Evolutionary conservation across 352 stramenopile genomes (phyloP).

Genomic region (Phytopythium montanum): DNA sequence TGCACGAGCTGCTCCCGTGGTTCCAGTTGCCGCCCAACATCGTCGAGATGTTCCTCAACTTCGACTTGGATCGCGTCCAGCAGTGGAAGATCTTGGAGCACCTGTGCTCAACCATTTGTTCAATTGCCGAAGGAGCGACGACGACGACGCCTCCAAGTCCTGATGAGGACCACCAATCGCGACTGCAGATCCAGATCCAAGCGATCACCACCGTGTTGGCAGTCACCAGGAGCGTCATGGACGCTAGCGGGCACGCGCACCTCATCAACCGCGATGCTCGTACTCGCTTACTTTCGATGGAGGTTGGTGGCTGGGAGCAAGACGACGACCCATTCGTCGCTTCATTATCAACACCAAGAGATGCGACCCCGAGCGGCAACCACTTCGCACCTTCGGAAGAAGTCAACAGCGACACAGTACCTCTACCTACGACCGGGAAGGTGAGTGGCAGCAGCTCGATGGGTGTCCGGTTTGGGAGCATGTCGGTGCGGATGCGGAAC

Average conservation of each 20-base stretch:
- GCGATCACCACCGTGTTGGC: conserved; percentile 72
- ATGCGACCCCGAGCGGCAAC: background rate
- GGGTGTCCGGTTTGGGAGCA: conserved; percentile 38
- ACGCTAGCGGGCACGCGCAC: conserved; percentile 80
- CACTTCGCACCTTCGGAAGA: background rate
- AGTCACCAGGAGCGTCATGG: conserved; percentile 82
- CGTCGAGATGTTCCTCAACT: conserved; percentile 87
- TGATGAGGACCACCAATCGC: conserved; percentile 35
- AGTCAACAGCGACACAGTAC: background rate
- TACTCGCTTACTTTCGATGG: conserved; percentile 79
- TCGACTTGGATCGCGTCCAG: conserved; percentile 82
- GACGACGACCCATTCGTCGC: conserved; percentile 31
- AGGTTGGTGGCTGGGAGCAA: conserved; percentile 80
- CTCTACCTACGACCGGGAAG: background rate
- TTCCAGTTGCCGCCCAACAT: conserved; percentile 85
- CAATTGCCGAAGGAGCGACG: conserved; percentile 60
- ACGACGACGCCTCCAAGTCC: conserved; percentile 13
- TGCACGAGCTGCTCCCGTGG: conserved; percentile 74
- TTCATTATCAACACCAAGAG: too few species aligned
- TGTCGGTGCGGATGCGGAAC: conserved; percentile 77
- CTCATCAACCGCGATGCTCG: conserved; percentile 80
- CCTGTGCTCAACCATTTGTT: conserved; percentile 67
- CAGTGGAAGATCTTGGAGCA: conserved; percentile 90
- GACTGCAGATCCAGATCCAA: conserved; percentile 47
- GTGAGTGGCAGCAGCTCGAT: background rate